Evolutionary conservation across 495 filamentous ascomycete genomes (phyloP).

Genomic region (Tuber indicum): DNA sequence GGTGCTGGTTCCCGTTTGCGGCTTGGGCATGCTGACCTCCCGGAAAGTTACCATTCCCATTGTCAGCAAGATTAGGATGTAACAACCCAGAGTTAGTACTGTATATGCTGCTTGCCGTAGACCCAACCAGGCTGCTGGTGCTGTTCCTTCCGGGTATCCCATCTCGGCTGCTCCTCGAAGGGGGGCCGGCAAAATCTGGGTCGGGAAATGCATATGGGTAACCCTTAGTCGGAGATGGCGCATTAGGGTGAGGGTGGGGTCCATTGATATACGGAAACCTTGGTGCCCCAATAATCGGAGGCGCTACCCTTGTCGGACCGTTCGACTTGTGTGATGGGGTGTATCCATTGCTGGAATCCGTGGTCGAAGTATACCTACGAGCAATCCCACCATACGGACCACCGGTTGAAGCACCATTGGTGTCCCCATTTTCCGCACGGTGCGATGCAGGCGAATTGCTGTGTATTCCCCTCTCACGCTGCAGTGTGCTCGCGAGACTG

Average conservation of each 20-base stretch:
- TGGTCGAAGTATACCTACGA: conserved; percentile 5
- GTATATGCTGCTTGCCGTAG: conserved; percentile 39
- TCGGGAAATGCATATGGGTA: conserved; percentile 42
- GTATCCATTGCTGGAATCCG: background rate
- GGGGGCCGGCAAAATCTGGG: conserved; percentile 38
- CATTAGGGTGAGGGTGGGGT: conserved; percentile 39
- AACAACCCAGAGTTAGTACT: conserved; percentile 29
- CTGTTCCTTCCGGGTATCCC: conserved; percentile 34
- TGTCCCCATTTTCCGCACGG: conserved; percentile 31
- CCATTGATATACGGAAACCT: conserved; percentile 38
- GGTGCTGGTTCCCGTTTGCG: conserved; percentile 31
- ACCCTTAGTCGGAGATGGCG: conserved; percentile 42
- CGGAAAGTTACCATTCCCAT: conserved; percentile 26
- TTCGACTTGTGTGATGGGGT: conserved; percentile 1
- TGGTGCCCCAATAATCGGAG: conserved; percentile 38
- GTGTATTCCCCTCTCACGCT: conserved; percentile 41
- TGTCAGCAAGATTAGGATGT: conserved; percentile 29
- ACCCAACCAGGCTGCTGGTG: conserved; percentile 34
- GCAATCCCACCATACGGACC: conserved; percentile 23
- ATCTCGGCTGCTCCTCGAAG: conserved; percentile 29
- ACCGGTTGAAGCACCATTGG: conserved; percentile 26
- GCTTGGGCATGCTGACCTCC: conserved; percentile 21
- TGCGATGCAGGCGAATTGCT: conserved; percentile 38
- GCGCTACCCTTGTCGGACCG: conserved; percentile 29
- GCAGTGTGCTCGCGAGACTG: conserved; percentile 40